phyloP scores from a whole-genome alignment of 129 eudicot species.

The Calendula officinalis region DNA sequence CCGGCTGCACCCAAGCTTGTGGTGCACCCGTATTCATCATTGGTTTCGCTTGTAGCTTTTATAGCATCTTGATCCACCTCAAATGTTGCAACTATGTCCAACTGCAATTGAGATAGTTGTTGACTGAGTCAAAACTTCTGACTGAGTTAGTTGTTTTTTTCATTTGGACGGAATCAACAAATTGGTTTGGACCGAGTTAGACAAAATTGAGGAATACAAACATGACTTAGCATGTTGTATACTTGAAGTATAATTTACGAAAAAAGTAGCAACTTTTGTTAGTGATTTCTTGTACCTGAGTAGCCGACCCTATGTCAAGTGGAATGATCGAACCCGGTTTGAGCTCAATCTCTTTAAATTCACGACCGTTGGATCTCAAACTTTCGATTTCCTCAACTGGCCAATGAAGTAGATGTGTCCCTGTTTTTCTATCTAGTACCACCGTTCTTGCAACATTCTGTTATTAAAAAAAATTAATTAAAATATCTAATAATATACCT shows the following conservation, averaged over 20 bases:
- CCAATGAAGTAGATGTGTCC: constrained; percentile 83
- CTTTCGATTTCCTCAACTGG: constrained; percentile 80
- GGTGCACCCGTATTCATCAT: constrained; percentile 52
- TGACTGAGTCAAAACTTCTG: too few relatives aligned
- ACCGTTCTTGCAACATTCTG: constrained; percentile 76
- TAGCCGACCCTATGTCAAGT: constrained; percentile 45
- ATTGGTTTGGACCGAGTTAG: too few relatives aligned
- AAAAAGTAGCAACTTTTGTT: too few relatives aligned
- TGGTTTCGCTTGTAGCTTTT: constrained; percentile 28
- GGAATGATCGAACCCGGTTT: constrained; percentile 70
- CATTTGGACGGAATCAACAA: too few relatives aligned
- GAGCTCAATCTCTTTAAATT: constrained; percentile 42
- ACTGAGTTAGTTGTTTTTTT: too few relatives aligned
- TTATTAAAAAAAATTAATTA: background rate
- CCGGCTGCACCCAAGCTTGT: constrained; percentile 55
- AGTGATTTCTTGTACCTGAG: constrained; percentile 52
- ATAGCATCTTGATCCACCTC: constrained; percentile 50
- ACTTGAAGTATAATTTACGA: too few relatives aligned
- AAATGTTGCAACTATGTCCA: constrained; percentile 71
- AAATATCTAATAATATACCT: background rate
- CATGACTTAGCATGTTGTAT: background rate
- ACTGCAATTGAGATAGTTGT: constrained; percentile 33
- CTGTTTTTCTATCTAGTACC: constrained; percentile 66
- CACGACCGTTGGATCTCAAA: constrained; percentile 43
- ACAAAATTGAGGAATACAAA: too few relatives aligned